phyloP scores from a whole-genome alignment of 306 rosid species.

The Corylus heterophylla region DNA sequence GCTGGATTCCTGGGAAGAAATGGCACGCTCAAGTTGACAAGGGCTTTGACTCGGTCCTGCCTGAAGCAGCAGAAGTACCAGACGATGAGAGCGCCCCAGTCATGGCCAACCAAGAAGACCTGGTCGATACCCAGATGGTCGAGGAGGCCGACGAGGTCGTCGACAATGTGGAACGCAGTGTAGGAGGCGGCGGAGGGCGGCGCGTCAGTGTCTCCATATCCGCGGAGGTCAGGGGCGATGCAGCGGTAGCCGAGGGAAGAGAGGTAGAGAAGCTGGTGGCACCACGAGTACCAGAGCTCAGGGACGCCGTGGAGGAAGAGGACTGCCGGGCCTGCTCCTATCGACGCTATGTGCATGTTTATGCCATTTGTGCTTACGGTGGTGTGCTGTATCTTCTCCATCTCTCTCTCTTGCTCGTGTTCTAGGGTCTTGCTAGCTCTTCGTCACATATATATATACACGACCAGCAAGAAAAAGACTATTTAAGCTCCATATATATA shows the following conservation, averaged over 20 bases:
- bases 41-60: slow-evolving; percentile 60
- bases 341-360: slow-evolving; percentile 65
- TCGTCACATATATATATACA: no score
- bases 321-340: slow-evolving; percentile 58
- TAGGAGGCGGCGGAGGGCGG: slow-evolving; percentile 49
- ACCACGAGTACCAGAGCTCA: slow-evolving; percentile 73
- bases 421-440: no score
- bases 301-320: slow-evolving; percentile 75
- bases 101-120: slow-evolving; percentile 69
- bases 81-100: slow-evolving; percentile 63
- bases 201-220: slow-evolving; percentile 68
- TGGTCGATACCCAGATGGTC: slow-evolving; percentile 46
- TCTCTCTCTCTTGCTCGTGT: slow-evolving; percentile 5
- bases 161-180: slow-evolving; percentile 56
- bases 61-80: slow-evolving; percentile 57
- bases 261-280: slow-evolving; percentile 66
- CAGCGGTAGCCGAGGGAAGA: slow-evolving; percentile 66
- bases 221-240: slow-evolving; percentile 78
- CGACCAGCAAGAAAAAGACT: no score
- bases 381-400: slow-evolving; percentile 70
- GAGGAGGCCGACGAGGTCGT: slow-evolving; percentile 61
- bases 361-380: slow-evolving; percentile 60
- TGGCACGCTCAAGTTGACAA: slow-evolving; percentile 60
- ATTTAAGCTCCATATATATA: no score
- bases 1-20: slow-evolving; percentile 45